phyloP scores from a whole-genome alignment of 805 yeast genomes.

The Yamadazyma insecticola region DNA sequence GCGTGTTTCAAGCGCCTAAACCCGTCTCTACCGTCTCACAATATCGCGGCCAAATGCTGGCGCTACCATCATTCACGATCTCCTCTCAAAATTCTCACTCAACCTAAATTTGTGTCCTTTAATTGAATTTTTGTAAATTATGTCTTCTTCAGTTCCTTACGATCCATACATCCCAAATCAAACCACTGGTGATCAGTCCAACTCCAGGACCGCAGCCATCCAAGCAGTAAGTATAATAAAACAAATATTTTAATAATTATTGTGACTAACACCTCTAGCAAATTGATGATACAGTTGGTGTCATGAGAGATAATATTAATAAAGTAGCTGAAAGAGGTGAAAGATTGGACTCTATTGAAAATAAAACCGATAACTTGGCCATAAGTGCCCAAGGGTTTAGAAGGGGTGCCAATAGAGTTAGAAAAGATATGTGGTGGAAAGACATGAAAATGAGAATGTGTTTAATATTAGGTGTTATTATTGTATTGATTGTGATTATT shows the following conservation, averaged over 20 bases:
- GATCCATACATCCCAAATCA: constrained; percentile 79
- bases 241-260: background rate
- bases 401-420: constrained; percentile 93
- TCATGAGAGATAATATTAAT: constrained; percentile 95
- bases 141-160: constrained; percentile 80
- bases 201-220: constrained; percentile 70
- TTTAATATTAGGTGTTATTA: constrained; percentile 68
- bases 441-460: constrained; percentile 96
- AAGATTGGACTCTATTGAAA: constrained; percentile 85
- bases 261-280: constrained; percentile 53
- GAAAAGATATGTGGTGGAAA: constrained; percentile 99
- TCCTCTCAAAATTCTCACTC: background rate
- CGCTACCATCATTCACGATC: background rate
- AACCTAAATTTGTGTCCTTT: background rate
- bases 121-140: constrained; percentile 15
- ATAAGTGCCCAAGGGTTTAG: constrained; percentile 92
- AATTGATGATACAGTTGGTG: constrained; percentile 93
- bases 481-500: constrained; percentile 79
- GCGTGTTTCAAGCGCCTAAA: too few relatives aligned
- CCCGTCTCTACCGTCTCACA: too few relatives aligned
- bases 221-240: constrained; percentile 66
- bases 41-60: constrained; percentile 1
- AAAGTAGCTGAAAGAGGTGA: constrained; percentile 95
- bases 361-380: constrained; percentile 88
- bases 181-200: constrained; percentile 46